Evolutionary conservation across 495 filamentous ascomycete genomes (phyloP).

Genomic region (Aspergillus cavernicola): DNA sequence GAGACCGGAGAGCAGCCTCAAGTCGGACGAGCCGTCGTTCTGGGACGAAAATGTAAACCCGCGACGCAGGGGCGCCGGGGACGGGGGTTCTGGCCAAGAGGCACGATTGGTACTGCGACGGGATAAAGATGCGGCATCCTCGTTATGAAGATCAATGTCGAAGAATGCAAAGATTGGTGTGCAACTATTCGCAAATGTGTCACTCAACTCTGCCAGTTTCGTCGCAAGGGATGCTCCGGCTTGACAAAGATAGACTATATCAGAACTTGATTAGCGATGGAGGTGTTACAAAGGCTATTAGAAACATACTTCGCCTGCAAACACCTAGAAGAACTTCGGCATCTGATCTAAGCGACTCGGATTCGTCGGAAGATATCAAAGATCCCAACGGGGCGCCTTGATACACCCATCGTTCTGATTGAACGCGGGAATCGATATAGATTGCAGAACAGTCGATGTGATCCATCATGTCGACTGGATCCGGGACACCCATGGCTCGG

Average conservation of each 20-base stretch:
- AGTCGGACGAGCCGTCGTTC: slow-evolving; percentile 59
- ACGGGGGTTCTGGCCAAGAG: slow-evolving; percentile 38
- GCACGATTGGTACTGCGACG: slow-evolving; percentile 38
- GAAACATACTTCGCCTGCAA: slow-evolving; percentile 51
- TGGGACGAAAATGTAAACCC: slow-evolving; percentile 45
- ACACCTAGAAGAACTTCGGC: slow-evolving; percentile 46
- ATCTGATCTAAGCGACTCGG: slow-evolving; percentile 48
- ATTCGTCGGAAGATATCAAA: slow-evolving; percentile 39
- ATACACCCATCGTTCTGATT: slow-evolving; percentile 57
- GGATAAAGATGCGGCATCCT: slow-evolving; percentile 25
- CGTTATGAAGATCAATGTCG: slow-evolving; percentile 51
- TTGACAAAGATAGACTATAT: slow-evolving; percentile 67
- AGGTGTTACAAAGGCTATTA: neutral
- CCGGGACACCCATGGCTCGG: slow-evolving; percentile 18
- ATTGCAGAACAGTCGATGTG: slow-evolving; percentile 71
- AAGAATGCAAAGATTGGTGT: slow-evolving; percentile 74
- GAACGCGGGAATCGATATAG: slow-evolving; percentile 75
- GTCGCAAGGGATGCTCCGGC: slow-evolving; percentile 67
- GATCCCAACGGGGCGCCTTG: slow-evolving; percentile 32
- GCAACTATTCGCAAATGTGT: slow-evolving; percentile 55
- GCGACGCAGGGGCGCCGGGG: slow-evolving; percentile 34
- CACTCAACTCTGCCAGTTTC: slow-evolving; percentile 64
- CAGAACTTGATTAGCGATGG: neutral
- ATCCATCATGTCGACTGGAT: slow-evolving; percentile 53
- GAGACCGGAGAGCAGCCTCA: slow-evolving; percentile 65